Evolutionary conservation across 2,329 filamentous ascomycete species (phyloP).

Genomic region (Diaporthe nobilis): DNA sequence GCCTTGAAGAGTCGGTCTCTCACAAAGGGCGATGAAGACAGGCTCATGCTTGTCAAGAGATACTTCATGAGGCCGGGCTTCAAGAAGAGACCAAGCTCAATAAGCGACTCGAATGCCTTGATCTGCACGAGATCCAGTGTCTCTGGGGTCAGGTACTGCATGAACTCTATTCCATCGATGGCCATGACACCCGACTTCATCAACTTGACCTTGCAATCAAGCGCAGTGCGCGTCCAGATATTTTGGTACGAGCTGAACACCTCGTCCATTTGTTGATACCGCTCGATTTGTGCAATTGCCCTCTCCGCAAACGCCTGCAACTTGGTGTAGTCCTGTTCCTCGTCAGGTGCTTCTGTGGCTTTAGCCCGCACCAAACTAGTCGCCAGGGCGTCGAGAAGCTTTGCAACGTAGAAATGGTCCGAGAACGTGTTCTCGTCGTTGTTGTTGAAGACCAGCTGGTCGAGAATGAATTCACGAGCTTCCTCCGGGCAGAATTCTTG

Average conservation of each 20-base stretch:
- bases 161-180: conserved; percentile 67
- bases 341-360: conserved; percentile 60
- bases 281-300: conserved; percentile 74
- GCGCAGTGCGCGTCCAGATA: conserved; percentile 73
- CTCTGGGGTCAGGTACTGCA: conserved; percentile 75
- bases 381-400: conserved; percentile 76
- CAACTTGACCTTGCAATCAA: conserved; percentile 72
- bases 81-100: conserved; percentile 73
- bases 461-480: conserved; percentile 87
- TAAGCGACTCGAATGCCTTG: conserved; percentile 74
- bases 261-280: conserved; percentile 77
- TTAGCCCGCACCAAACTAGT: conserved; percentile 69
- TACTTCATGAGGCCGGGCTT: conserved; percentile 69
- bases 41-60: conserved; percentile 70
- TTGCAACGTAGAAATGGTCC: conserved; percentile 90
- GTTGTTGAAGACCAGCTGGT: conserved; percentile 93
- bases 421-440: conserved; percentile 92
- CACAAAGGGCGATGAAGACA: conserved; percentile 74
- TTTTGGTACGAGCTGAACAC: conserved; percentile 79
- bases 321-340: conserved; percentile 56
- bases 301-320: conserved; percentile 65
- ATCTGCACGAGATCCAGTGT: conserved; percentile 75
- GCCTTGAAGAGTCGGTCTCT: conserved; percentile 72
- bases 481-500: conserved; percentile 83
- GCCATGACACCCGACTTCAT: conserved; percentile 76